These are phyloP conservation scores for Moesziomyces sp. DNA, from an alignment of 1,284 basidiomycete species.

Conservation along the genomic window DNA sequence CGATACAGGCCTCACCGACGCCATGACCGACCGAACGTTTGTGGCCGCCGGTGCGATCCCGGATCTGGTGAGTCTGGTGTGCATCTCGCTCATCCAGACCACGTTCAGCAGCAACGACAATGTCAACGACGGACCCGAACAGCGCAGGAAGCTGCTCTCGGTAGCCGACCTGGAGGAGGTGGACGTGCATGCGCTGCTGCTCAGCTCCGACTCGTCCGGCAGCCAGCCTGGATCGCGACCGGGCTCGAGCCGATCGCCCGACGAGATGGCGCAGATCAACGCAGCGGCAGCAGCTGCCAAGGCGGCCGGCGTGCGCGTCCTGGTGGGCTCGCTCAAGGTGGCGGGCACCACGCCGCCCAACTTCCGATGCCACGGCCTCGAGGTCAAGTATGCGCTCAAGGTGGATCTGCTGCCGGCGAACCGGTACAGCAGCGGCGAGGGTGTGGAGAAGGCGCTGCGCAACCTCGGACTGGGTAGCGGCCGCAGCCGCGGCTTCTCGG, in stretches of 20 bases:
- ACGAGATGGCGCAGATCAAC: slow-evolving; percentile 43
- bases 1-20: slow-evolving; percentile 35
- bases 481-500: slow-evolving; percentile 35
- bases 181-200: slow-evolving; percentile 48
- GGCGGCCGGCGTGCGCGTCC: slow-evolving; percentile 49
- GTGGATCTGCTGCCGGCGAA: slow-evolving; percentile 56
- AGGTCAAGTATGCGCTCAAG: slow-evolving; percentile 64
- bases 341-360: slow-evolving; percentile 48
- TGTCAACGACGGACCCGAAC: slow-evolving; percentile 56
- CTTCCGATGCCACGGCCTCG: slow-evolving; percentile 61
- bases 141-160: slow-evolving; percentile 51
- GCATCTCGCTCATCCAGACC: slow-evolving; percentile 58
- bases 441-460: slow-evolving; percentile 35
- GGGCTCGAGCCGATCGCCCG: slow-evolving; percentile 32
- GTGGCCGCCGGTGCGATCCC: slow-evolving; percentile 23
- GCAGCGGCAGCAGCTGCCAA: slow-evolving; percentile 34
- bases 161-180: slow-evolving; percentile 62
- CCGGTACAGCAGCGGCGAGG: slow-evolving; percentile 27
- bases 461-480: slow-evolving; percentile 24
- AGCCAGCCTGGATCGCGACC: slow-evolving; percentile 37
- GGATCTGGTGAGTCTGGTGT: slow-evolving; percentile 55
- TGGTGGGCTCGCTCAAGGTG: slow-evolving; percentile 55
- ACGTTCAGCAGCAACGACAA: slow-evolving; percentile 55
- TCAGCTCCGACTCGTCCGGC: slow-evolving; percentile 36
- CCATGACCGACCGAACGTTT: slow-evolving; percentile 42